Evolutionary conservation across 1,284 basidiomycete species (phyloP).

Genomic region (Phylloporus sp.): DNA sequence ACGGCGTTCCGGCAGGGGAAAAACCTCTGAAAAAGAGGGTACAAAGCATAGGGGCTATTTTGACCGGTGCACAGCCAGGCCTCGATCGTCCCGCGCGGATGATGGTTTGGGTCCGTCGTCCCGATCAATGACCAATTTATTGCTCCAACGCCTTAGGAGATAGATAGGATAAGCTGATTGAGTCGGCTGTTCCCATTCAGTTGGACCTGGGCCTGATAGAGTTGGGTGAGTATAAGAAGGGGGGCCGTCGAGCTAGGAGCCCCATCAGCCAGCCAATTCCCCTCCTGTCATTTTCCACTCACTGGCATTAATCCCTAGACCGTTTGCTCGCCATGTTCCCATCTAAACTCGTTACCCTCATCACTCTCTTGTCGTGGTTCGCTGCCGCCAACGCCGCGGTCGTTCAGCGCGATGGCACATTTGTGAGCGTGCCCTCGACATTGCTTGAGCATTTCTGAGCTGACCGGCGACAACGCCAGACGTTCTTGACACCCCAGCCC

Average conservation of each 20-base stretch:
- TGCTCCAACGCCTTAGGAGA: background rate
- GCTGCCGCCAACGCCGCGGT: conserved; percentile 16
- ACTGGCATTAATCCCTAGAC: too few species aligned
- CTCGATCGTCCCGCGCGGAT: background rate
- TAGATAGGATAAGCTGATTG: too few species aligned
- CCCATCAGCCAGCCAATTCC: background rate
- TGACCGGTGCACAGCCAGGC: background rate
- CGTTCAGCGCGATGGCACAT: conserved; percentile 20
- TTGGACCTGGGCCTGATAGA: background rate
- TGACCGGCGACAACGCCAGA: too few species aligned
- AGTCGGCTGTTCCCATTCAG: too few species aligned
- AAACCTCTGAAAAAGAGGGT: too few species aligned
- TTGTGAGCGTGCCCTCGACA: conserved; percentile 13
- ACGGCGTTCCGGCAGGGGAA: too few species aligned
- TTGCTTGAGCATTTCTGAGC: fast-evolving
- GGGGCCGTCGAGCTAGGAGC: background rate
- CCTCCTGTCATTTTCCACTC: too few species aligned
- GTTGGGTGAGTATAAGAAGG: conserved; percentile 23
- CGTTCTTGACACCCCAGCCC: conserved; percentile 8
- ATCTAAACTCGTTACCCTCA: conserved; percentile 16
- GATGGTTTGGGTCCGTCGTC: background rate
- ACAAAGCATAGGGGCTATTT: background rate
- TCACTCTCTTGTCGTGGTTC: conserved; percentile 17
- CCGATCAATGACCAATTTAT: background rate
- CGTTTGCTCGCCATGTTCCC: conserved; percentile 18